Evolutionary conservation across 1,284 basidiomycete species (phyloP), one percentile per base, ranked within the genome.

Genomic region (Laetiporus sulphureus): DNA sequence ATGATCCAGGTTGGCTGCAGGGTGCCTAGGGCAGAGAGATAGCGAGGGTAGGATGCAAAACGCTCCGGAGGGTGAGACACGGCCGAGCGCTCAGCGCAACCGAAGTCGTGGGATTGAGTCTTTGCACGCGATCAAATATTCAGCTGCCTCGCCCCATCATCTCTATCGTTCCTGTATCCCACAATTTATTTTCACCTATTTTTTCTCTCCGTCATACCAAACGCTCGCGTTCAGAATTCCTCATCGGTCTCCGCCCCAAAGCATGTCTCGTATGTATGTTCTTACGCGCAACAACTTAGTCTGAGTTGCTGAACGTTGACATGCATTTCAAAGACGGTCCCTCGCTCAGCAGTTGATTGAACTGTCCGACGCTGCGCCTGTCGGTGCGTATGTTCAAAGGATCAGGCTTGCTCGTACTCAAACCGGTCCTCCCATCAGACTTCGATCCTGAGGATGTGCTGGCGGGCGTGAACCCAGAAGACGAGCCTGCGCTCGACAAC

Each of bases 291-390:
- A n/a, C n/a, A n/a, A n/a, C n/a, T n/a, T n/a, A n/a, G n/a, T n/a
- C n/a, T n/a, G n/a, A n/a, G n/a, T n/a, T n/a, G n/a, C n/a, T n/a
- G n/a, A n/a, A n/a, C n/a, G n/a, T n/a, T n/a, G n/a, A n/a, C n/a
- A n/a, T n/a, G n/a, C n/a, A n/a, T 27, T 7, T 6, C 10, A 47
- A 83, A 79, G 77, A 33, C 59, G 79, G 34, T 77, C 85, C 2
- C 75, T 94, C 27, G 84, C 84, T 3, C 75, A 92, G 58, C 90
- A 93, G 58, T 78, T 94, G 40, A 84, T 83, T 32, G 73, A 84
- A 58, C 75, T 94, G 33, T 73, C 85, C 38, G 75, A 86, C 41
- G 68, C 81, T 24, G 73, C 79, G 18, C 86, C 87, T 48, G 62
- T 69, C 38, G 83, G 87, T 82, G 56, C 50, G 72, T 61, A 24